Percentiles rank a stretch among this genome's conserved stretches.
phyloP scores from a whole-genome alignment of 495 filamentous ascomycete species.

The Aspergillus incahuasiensis region DNA sequence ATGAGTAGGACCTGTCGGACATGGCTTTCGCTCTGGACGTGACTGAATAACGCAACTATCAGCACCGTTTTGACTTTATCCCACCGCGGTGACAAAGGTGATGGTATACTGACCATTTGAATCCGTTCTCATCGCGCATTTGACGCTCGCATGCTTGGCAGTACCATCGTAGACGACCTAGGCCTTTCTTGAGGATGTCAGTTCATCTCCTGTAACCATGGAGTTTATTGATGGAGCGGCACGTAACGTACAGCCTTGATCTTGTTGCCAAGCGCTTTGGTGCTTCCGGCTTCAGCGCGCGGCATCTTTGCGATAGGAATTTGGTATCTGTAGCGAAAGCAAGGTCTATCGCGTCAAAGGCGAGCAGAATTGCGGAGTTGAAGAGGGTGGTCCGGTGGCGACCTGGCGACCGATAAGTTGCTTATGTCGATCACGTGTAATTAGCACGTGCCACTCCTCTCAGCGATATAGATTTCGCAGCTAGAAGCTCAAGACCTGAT shows the following conservation, averaged over 20 bases:
- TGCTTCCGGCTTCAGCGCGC: slow-evolving; percentile 82
- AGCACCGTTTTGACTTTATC: neutral
- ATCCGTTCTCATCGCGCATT: slow-evolving; percentile 50
- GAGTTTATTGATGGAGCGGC: neutral
- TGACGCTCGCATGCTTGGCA: slow-evolving; percentile 47
- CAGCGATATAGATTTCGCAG: neutral
- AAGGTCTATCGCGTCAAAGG: neutral
- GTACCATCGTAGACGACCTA: slow-evolving; percentile 84
- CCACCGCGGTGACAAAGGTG: neutral
- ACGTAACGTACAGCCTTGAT: slow-evolving; percentile 53
- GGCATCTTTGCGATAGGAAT: slow-evolving; percentile 60
- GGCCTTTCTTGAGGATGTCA: slow-evolving; percentile 57
- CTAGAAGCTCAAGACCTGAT: no score
- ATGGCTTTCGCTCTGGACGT: slow-evolving; percentile 76
- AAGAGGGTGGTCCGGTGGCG: neutral
- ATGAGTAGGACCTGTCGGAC: slow-evolving; percentile 81
- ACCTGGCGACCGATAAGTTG: slow-evolving; percentile 1
- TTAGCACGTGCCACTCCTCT: neutral
- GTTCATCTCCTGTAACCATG: neutral
- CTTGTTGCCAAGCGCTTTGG: slow-evolving; percentile 82
- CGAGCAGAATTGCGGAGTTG: neutral
- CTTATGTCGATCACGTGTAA: slow-evolving; percentile 9
- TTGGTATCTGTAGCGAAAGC: neutral
- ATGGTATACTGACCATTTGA: slow-evolving; percentile 37
- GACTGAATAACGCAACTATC: slow-evolving; percentile 25